Evolutionary conservation across 2,329 filamentous ascomycete species (phyloP), one percentile per base, ranked within the genome.

Genomic region (Ceratocystis alfenasii): DNA sequence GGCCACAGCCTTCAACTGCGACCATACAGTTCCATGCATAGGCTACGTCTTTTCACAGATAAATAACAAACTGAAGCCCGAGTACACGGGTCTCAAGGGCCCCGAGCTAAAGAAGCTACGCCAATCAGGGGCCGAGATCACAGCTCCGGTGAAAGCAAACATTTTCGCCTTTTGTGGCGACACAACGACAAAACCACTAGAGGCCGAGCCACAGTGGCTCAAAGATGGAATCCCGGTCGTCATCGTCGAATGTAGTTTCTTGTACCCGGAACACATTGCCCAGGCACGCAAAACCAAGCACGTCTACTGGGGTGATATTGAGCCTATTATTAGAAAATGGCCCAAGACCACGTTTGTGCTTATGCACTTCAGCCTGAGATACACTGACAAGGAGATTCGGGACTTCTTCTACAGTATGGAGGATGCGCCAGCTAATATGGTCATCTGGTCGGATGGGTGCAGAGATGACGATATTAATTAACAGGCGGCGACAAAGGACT

Each of bases 161-260:
- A 73, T 80, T 1, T 79, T 80, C 61, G 78, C 78, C 10, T 81
- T 80, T 64, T 71, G 80, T 3, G 79, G 79, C 5, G 79, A 80
- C 69, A 78, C 77, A 0, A 79, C 78, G 1, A 73, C 76, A 3
- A 70, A 71, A 17, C 75, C 74, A 3, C 72, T 80, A 6, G 75
- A 74, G 10, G 70, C 70, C 0, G 76, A 71, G 63, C 77, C 77
- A 0, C 68, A 70, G 28, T 80, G 78, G 77, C 67, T 80, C 33
- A 62, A 67, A 1, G 69, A 71, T 0, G 76, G 73, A 0, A 74
- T 80, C 15, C 73, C 75, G 5, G 77, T 80, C 4, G 78, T 80
- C 63, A 77, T 81, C 46, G 79, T 78, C 0, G 79, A 81, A 71
- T 80, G 79, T 69, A 80, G 77, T 66, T 80, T 81, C 68, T 65